Conservation (phyloP, 2,329 filamentous ascomycete species). For the Colletotrichum lini region DNA sequence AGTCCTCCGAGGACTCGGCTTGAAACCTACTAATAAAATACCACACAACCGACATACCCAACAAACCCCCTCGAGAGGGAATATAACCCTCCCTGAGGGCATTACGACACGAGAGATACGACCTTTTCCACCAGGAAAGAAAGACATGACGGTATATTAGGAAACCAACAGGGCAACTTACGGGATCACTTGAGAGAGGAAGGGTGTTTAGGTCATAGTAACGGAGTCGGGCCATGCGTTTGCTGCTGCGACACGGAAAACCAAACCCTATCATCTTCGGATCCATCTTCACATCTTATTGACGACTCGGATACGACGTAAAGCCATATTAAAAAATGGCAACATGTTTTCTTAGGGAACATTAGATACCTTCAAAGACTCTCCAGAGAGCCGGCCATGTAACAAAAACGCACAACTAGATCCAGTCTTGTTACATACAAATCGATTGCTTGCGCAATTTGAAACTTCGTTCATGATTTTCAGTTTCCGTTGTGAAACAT, state of each 20-base stretch:
- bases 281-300: conserved; percentile 6
- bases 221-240: conserved; percentile 28
- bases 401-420: conserved; percentile 29
- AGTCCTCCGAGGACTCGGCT: conserved; percentile 37
- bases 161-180: conserved; percentile 19
- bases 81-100: not conserved
- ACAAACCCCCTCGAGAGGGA: not conserved
- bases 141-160: conserved; percentile 30
- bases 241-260: conserved; percentile 26
- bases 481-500: no score
- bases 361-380: conserved; percentile 40
- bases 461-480: conserved; percentile 7
- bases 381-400: conserved; percentile 40
- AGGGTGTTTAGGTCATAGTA: conserved; percentile 20
- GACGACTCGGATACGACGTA: conserved; percentile 19
- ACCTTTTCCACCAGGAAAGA: conserved; percentile 11
- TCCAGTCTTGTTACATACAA: conserved; percentile 30
- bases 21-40: conserved; percentile 16
- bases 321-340: conserved; percentile 12
- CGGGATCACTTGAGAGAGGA: conserved; percentile 3
- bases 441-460: conserved; percentile 27
- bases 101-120: conserved; percentile 35
- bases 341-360: conserved; percentile 30
- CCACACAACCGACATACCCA: conserved; percentile 11
- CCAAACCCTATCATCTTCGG: not conserved